Conservation (phyloP, 495 filamentous ascomycete species). For the Aspergillus affinis region DNA sequence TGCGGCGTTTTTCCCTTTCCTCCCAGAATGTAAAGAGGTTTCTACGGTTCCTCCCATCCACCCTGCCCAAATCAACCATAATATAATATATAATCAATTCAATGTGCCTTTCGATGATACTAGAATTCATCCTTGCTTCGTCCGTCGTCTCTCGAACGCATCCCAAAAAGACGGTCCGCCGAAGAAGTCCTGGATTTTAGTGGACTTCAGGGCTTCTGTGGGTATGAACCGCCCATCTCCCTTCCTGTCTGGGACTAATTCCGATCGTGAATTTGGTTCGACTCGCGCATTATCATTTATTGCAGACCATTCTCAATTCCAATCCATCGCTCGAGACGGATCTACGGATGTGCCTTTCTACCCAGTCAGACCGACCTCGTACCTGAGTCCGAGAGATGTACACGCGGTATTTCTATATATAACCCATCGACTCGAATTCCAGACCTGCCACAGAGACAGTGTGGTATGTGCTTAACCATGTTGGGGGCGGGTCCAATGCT, state of each 20-base stretch:
- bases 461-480: background rate
- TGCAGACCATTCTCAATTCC: background rate
- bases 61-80: too few species aligned
- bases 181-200: slow-evolving; percentile 13
- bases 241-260: slow-evolving; percentile 1
- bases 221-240: slow-evolving; percentile 22
- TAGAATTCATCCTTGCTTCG: background rate
- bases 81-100: too few species aligned
- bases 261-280: background rate
- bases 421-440: background rate
- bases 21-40: slow-evolving; percentile 6
- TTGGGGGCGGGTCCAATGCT: background rate
- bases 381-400: background rate
- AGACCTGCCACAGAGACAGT: background rate
- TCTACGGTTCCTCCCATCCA: background rate
- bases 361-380: background rate
- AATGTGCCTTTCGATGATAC: too few species aligned
- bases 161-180: slow-evolving; percentile 4
- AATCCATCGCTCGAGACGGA: background rate
- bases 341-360: background rate
- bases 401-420: background rate
- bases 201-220: slow-evolving; percentile 35
- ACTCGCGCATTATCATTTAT: background rate
- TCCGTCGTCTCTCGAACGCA: background rate
- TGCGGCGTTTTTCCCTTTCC: background rate